Base-by-base conservation (phyloP, 2,329 filamentous ascomycete genomes). In the Botrytis elliptica region DNA sequence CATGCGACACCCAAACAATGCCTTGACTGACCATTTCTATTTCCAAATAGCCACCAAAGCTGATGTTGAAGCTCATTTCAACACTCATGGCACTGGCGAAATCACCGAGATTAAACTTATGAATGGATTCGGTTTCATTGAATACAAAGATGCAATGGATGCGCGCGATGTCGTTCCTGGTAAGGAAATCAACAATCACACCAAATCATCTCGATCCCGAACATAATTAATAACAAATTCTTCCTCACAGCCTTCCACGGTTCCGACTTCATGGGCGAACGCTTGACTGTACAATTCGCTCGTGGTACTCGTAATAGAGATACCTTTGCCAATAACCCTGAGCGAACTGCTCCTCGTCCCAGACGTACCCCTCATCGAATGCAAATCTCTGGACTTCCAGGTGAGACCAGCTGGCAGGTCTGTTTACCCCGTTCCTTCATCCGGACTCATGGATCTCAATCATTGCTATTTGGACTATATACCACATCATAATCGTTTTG, bases 391-490 rank as follows among this genome's bases (percentile, higher is more conserved):
- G 95, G 95, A 87, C 93, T 99, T 85, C 95, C 95, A 83, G 91
- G 90, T 86, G 95, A 98, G 88, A 99, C 96, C 88, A 98, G 95
- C 90, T 99, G 96, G 96, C 96, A 99, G 96, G 96, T 99, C 92
- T 96, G 96, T 93, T 86, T 83, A 86, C 86, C 89, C 86, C 85
- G 85, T 88, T 88, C 83, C 81, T 88, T 86, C 83, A 83, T 80
- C 80, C 81, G 81, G 81, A 81, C 79, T 83, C 79, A 82, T 81
- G 81, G 80, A 81, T 79, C 77, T 80, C 74, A 79, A 73, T 75
- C 78, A 74, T 77, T 81, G 80, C 80, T 80, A 79, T 81, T 80
- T 80, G 80, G 80, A 80, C 78, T 77, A 74, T 81, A 77, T 78
- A 75, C 76, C 77, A 80, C 77, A 75, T 77, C 62, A 79, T 79